Evolutionary conservation across 2,329 filamentous ascomycete genomes (phyloP).

Genomic region (Juglanconis sp.): DNA sequence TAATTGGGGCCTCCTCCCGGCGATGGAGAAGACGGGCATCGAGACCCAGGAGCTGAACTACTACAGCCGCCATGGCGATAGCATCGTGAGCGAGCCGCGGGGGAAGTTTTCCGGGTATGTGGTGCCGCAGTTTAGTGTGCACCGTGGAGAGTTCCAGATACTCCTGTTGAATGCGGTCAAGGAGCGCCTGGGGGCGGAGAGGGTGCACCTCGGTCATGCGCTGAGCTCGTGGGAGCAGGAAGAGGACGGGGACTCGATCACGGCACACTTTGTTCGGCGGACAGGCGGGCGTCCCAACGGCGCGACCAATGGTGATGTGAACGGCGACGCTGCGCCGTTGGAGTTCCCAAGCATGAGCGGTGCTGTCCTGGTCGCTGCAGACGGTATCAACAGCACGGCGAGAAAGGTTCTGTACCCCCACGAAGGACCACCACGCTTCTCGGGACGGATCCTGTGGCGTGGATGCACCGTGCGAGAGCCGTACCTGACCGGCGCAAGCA

Average conservation of each 20-base stretch:
- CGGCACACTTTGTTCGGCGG: constrained; percentile 33
- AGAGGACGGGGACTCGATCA: constrained; percentile 28
- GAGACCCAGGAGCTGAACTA: constrained; percentile 41
- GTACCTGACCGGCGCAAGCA: constrained; percentile 39
- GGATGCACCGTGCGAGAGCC: constrained; percentile 38
- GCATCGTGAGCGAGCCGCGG: constrained; percentile 39
- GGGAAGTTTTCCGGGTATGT: constrained; percentile 38
- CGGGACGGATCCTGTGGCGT: constrained; percentile 43
- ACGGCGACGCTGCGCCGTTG: constrained; percentile 20
- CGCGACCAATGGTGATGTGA: background rate
- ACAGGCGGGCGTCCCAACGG: background rate
- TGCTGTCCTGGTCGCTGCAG: constrained; percentile 37
- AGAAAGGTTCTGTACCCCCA: constrained; percentile 38
- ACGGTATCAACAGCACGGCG: constrained; percentile 43
- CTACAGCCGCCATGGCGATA: constrained; percentile 41
- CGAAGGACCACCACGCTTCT: constrained; percentile 42
- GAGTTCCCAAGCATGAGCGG: constrained; percentile 29
- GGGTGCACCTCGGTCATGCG: constrained; percentile 37
- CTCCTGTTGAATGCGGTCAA: constrained; percentile 38
- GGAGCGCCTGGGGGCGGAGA: constrained; percentile 35
- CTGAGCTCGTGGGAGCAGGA: constrained; percentile 34
- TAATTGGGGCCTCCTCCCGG: constrained; percentile 39
- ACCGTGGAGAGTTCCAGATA: constrained; percentile 43
- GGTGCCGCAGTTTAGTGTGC: constrained; percentile 42
- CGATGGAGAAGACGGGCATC: constrained; percentile 36